Evolutionary conservation across 495 filamentous ascomycete species (phyloP).

Genomic region (Trichoderma gamsii): DNA sequence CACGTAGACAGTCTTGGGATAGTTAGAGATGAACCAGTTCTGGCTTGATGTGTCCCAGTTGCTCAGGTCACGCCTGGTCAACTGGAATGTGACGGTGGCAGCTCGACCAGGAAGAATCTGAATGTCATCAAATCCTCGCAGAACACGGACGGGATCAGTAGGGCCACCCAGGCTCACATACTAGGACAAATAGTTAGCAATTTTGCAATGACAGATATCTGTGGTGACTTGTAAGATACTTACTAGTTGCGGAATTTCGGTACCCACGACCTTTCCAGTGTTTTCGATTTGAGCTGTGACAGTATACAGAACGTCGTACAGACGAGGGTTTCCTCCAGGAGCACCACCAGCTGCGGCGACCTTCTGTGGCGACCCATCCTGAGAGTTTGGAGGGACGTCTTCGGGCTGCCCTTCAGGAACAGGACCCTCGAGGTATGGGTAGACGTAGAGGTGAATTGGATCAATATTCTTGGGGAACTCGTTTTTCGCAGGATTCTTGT

Average conservation of each 20-base stretch:
- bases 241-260: constrained; percentile 57
- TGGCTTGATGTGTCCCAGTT: constrained; percentile 75
- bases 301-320: constrained; percentile 41
- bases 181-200: constrained; percentile 55
- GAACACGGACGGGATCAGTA: constrained; percentile 62
- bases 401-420: constrained; percentile 49
- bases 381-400: constrained; percentile 54
- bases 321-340: constrained; percentile 70
- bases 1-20: constrained; percentile 34
- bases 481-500: constrained; percentile 27
- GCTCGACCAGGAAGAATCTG: constrained; percentile 51
- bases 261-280: constrained; percentile 44
- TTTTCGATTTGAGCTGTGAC: constrained; percentile 46
- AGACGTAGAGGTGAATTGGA: constrained; percentile 36
- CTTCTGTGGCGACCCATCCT: constrained; percentile 61
- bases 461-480: constrained; percentile 32
- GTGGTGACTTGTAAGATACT: constrained; percentile 22
- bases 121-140: constrained; percentile 78
- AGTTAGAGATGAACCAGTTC: constrained; percentile 61
- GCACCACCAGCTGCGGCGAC: constrained; percentile 59
- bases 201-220: background rate
- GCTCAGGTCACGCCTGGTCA: constrained; percentile 67
- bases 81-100: constrained; percentile 54
- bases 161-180: constrained; percentile 52
- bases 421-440: constrained; percentile 31